phyloP scores from a whole-genome alignment of 2,329 filamentous ascomycete genomes.

The Diaporthe vaccinii region DNA sequence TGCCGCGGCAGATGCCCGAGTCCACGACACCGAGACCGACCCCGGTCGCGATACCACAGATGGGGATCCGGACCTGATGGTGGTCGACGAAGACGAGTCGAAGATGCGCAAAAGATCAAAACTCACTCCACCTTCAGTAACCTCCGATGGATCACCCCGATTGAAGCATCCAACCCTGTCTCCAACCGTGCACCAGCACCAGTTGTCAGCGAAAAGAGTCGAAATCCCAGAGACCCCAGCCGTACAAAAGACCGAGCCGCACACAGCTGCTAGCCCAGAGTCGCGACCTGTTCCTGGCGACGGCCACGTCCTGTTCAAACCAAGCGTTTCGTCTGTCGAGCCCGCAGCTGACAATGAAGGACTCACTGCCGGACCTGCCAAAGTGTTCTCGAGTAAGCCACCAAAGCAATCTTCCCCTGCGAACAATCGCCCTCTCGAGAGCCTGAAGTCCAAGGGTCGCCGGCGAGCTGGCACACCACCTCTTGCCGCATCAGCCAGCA shows the following conservation, averaged over 20 bases:
- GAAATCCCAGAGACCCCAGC: constrained; percentile 41
- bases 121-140: constrained; percentile 11
- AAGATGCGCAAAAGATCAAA: constrained; percentile 43
- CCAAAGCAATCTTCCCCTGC: constrained; percentile 12
- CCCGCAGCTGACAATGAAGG: neutral
- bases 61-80: constrained; percentile 23
- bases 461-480: constrained; percentile 55
- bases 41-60: constrained; percentile 14
- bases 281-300: neutral
- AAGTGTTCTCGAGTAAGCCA: constrained; percentile 24
- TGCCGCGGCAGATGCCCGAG: constrained; percentile 41
- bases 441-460: constrained; percentile 21
- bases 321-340: neutral
- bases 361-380: constrained; percentile 22
- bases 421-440: constrained; percentile 25
- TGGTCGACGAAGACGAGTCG: constrained; percentile 34
- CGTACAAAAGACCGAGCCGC: neutral
- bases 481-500: constrained; percentile 40
- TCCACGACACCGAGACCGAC: constrained; percentile 29
- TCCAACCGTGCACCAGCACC: neutral
- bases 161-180: neutral
- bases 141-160: neutral
- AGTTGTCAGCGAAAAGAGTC: constrained; percentile 41
- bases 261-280: neutral
- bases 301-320: neutral